Base-by-base conservation (phyloP, 139 green algal species). In the Astrephomene gubernaculifera region DNA sequence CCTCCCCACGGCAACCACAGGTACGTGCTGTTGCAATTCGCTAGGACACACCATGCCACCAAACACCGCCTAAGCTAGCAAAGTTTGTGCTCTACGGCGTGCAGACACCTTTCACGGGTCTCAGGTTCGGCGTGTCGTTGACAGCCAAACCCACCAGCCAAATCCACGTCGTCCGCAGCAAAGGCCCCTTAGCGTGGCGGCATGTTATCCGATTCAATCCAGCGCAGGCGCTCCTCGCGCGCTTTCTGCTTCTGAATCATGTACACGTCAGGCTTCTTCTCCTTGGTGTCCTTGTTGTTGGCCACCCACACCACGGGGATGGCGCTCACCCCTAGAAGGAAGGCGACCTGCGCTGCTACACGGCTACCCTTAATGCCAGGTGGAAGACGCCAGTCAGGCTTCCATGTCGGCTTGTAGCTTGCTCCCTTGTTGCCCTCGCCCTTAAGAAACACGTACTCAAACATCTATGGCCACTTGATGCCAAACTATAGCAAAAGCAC, bases 371-470 rank as follows among this genome's bases (percentile, higher is more conserved):
- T 87, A 2, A 91, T 79, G 29, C 87, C 87, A 29, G 87, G 87
- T 9, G 87, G 87, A 10, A 86, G 44, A 22, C 74, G 44, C 67
- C 69, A 91, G 29, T 91, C 71, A 2, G 87, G 87, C 64, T 86
- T 88, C 87, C 87, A 91, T 1, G 83, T 91, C 38, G 81, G 76
- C 79, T 91, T 91, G 53, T 87, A 91, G 54, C 71, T 87, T 0
- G 53, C 61, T 29, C 87, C 87, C 39, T 89, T 91, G 71, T 89
- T 91, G 14, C 87, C 87, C 27, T 91, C 83, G 64, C 79, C 82
- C 33, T 82, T 76, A 0, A 83, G 24, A 36, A 86, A 72, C 3
- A 91, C 81, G 49, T 91, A 91, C 9, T 86, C 78, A 31, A 81
- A 91, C 73, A 81, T 81, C 8, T 19, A 63, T 41, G 17, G 49